Evolutionary conservation across 495 filamentous ascomycete genomes (phyloP).

Genomic region (Penicillium canescens): DNA sequence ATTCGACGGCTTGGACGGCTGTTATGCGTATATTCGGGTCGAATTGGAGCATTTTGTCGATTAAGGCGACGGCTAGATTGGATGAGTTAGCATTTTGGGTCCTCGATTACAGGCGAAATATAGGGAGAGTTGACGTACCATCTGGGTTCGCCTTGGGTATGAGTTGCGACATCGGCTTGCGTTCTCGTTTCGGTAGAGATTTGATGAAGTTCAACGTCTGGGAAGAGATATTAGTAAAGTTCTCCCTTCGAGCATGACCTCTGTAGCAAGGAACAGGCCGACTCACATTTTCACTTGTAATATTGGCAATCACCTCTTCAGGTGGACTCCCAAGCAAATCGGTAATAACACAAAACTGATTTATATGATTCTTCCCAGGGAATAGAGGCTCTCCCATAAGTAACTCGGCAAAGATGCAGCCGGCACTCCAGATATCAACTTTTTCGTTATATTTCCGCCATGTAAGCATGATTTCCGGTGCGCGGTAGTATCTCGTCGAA

Average conservation of each 20-base stretch:
- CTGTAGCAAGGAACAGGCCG: background rate
- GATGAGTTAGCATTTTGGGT: slow-evolving; percentile 5
- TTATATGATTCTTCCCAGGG: slow-evolving; percentile 97
- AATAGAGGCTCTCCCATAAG: slow-evolving; percentile 94
- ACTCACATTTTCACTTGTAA: slow-evolving; percentile 92
- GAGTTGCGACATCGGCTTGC: slow-evolving; percentile 81
- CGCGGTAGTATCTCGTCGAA: slow-evolving; percentile 95
- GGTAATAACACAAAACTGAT: slow-evolving; percentile 99
- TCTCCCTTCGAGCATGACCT: background rate
- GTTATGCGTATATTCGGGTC: slow-evolving; percentile 86
- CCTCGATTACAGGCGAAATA: too few species aligned
- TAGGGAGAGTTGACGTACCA: slow-evolving; percentile 53
- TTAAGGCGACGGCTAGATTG: slow-evolving; percentile 73
- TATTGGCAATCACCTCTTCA: slow-evolving; percentile 92
- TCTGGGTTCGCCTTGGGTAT: slow-evolving; percentile 86
- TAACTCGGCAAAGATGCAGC: slow-evolving; percentile 99
- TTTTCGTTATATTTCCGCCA: slow-evolving; percentile 99
- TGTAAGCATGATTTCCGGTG: slow-evolving; percentile 99
- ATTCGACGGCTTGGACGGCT: slow-evolving; percentile 75
- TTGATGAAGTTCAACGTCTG: slow-evolving; percentile 94
- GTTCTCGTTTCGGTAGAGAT: slow-evolving; percentile 86
- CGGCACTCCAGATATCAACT: slow-evolving; percentile 98
- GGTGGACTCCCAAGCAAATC: slow-evolving; percentile 93
- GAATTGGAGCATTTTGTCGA: slow-evolving; percentile 95
- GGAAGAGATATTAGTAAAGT: slow-evolving; percentile 4